phyloP scores from a whole-genome alignment of 139 green algal genomes.

The Volvox reticuliferus region DNA sequence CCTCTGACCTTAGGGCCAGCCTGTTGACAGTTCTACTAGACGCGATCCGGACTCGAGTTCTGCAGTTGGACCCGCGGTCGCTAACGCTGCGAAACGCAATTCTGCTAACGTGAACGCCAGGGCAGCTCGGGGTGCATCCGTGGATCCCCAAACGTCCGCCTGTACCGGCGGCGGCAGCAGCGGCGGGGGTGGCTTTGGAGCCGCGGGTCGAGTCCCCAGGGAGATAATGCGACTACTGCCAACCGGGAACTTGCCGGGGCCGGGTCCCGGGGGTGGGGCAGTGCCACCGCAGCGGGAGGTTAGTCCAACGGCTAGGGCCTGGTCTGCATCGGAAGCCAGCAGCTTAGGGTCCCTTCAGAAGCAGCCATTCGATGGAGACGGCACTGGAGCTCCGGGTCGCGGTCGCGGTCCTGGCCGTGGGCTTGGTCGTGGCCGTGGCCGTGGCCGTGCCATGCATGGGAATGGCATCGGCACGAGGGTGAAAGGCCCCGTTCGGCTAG shows the following conservation, averaged over 20 bases:
- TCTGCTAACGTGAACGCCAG: too few relatives aligned
- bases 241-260: background rate
- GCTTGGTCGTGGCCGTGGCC: background rate
- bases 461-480: background rate
- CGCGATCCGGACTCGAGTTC: too few relatives aligned
- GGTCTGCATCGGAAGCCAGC: background rate
- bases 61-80: background rate
- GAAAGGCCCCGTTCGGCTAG: too few relatives aligned
- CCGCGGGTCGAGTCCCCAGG: background rate
- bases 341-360: background rate
- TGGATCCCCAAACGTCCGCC: background rate
- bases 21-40: too few relatives aligned
- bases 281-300: background rate
- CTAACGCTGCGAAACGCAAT: background rate
- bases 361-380: background rate
- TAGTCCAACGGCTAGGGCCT: background rate
- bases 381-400: background rate
- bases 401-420: background rate
- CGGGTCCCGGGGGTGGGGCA: too few relatives aligned
- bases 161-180: background rate
- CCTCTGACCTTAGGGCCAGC: too few relatives aligned
- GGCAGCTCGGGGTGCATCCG: background rate
- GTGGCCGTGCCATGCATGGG: background rate
- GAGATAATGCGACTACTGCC: conserved; percentile 11
- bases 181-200: background rate